Evolutionary conservation across 2,329 filamentous ascomycete species (phyloP).

Genomic region (Tolypocladium amazonense): DNA sequence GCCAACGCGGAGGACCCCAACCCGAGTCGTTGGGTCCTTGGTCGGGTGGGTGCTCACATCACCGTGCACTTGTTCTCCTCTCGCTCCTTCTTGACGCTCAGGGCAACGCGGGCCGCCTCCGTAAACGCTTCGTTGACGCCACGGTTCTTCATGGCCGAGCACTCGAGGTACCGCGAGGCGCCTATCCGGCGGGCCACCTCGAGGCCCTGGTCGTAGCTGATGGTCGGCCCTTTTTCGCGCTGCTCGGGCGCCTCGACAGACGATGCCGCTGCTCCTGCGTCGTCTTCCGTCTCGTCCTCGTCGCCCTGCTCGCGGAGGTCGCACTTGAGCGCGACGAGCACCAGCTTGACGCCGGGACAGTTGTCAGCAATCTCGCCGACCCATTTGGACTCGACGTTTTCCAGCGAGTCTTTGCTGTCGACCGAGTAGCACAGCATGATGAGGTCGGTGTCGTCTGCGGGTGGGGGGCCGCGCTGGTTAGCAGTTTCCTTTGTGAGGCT

Average conservation of each 20-base stretch:
- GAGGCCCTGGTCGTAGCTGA: conserved; percentile 84
- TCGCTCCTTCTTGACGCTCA: conserved; percentile 58
- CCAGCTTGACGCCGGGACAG: conserved; percentile 88
- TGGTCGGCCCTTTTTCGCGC: conserved; percentile 58
- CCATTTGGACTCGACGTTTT: conserved; percentile 99
- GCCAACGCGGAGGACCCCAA: background rate
- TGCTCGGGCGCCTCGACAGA: conserved; percentile 16
- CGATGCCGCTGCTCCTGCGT: conserved; percentile 12
- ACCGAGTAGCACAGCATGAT: conserved; percentile 99
- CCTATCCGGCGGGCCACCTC: conserved; percentile 87
- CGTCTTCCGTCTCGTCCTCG: conserved; percentile 59
- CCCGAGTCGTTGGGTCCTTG: background rate
- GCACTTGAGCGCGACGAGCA: conserved; percentile 93
- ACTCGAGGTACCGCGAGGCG: conserved; percentile 91
- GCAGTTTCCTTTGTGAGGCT: background rate
- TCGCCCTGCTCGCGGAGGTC: conserved; percentile 73
- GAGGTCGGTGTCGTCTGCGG: conserved; percentile 72
- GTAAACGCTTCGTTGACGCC: conserved; percentile 98
- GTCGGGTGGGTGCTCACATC: conserved; percentile 33
- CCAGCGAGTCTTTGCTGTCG: conserved; percentile 89
- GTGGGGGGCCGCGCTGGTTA: background rate
- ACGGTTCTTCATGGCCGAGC: conserved; percentile 95
- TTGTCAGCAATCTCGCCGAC: conserved; percentile 96
- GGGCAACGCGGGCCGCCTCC: conserved; percentile 87
- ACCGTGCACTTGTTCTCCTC: conserved; percentile 50